These are phyloP conservation scores for Ilyonectria sp. DNA, from an alignment of 2,329 filamentous ascomycete species.

Conservation along the genomic window DNA sequence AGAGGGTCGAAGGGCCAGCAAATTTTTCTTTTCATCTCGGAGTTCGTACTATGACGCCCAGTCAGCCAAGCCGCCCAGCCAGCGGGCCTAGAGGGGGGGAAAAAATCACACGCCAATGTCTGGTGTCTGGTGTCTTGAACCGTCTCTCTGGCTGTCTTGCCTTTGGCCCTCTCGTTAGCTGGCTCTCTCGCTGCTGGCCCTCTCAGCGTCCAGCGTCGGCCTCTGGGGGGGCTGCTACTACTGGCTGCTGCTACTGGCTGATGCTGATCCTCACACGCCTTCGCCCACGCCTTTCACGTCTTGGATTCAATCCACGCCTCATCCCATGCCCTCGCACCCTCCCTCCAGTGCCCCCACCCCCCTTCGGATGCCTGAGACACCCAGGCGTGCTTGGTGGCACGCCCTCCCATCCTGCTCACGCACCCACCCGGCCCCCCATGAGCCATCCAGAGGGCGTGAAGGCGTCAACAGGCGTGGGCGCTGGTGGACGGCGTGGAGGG, in stretches of 20 bases:
- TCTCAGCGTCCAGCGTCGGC: constrained; percentile 6
- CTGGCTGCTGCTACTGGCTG: background rate
- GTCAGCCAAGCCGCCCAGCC: constrained; percentile 34
- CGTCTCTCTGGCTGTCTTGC: constrained; percentile 22
- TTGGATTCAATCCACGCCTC: constrained; percentile 22
- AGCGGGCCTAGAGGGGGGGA: background rate
- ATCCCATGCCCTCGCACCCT: constrained; percentile 32
- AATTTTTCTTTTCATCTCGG: constrained; percentile 35
- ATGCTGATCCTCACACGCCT: constrained; percentile 20
- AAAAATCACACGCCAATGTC: constrained; percentile 47
- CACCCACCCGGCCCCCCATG: constrained; percentile 33
- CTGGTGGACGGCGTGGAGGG: constrained; percentile 31
- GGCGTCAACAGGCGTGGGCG: constrained; percentile 27
- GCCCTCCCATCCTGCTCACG: constrained; percentile 35
- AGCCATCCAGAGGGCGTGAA: constrained; percentile 32
- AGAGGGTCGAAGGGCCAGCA: constrained; percentile 29
- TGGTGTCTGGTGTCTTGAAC: constrained; percentile 45
- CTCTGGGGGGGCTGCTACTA: background rate
- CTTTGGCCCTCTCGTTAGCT: background rate
- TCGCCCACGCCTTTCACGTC: constrained; percentile 13
- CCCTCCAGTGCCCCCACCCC: constrained; percentile 30
- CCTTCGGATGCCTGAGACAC: constrained; percentile 38
- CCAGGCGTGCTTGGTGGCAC: constrained; percentile 33
- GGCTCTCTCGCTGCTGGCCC: constrained; percentile 23
- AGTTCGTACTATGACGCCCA: constrained; percentile 13